phyloP scores from a whole-genome alignment of 768 basidiomycete species.

The Lentinula aciculospora region DNA sequence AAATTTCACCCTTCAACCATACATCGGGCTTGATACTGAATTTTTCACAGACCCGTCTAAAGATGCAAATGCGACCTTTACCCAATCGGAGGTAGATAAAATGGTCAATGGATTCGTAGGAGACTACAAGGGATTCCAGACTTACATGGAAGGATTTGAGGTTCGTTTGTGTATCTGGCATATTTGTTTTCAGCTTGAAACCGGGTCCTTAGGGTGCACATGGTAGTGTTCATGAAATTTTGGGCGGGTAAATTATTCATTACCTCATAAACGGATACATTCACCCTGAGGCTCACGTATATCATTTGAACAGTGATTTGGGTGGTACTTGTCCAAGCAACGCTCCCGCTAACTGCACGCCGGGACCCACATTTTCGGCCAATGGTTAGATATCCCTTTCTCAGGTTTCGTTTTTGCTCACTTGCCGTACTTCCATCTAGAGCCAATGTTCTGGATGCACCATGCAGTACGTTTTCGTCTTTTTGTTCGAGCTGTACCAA shows the following conservation, averaged over 20 bases:
- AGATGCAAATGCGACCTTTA: constrained; percentile 21
- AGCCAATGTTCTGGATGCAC: constrained; percentile 29
- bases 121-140: constrained; percentile 26
- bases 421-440: constrained; percentile 10
- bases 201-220: constrained; percentile 24
- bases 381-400: constrained; percentile 18
- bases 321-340: constrained; percentile 22
- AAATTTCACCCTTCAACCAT: constrained; percentile 28
- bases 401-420: neutral
- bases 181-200: neutral
- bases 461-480: constrained; percentile 21
- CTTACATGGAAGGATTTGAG: constrained; percentile 20
- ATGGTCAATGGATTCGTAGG: constrained; percentile 21
- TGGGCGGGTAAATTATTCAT: constrained; percentile 21
- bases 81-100: constrained; percentile 14
- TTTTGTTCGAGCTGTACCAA: neutral
- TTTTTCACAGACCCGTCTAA: constrained; percentile 15
- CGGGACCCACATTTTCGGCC: constrained; percentile 23
- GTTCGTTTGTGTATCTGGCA: constrained; percentile 7
- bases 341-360: constrained; percentile 16
- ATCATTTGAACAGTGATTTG: constrained; percentile 18
- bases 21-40: constrained; percentile 8
- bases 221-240: constrained; percentile 22
- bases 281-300: neutral
- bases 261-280: neutral